Evolutionary conservation across 768 basidiomycete genomes (phyloP).

Genomic region (Agrocybe praecox): DNA sequence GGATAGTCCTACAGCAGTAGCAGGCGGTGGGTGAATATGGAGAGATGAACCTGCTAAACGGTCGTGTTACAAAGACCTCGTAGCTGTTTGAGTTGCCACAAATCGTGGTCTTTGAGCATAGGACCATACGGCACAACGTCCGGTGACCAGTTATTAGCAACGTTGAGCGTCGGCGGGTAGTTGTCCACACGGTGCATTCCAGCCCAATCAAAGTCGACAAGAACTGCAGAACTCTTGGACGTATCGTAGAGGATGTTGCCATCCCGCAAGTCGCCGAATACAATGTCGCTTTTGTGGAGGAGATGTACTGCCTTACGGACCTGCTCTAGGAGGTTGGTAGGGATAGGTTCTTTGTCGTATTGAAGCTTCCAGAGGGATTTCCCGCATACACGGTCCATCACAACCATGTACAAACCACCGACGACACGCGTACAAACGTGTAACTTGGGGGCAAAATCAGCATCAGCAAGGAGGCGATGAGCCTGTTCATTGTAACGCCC

Average conservation of each 20-base stretch:
- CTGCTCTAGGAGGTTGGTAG: slow-evolving; percentile 5
- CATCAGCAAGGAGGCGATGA: slow-evolving; percentile 17
- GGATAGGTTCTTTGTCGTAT: slow-evolving; percentile 11
- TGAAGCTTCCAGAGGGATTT: no score
- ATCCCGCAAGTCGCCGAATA: no score
- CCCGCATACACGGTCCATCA: no score
- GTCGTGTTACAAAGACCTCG: no score
- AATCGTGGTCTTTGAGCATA: no score
- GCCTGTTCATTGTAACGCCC: slow-evolving; percentile 6
- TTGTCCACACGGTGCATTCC: slow-evolving; percentile 17
- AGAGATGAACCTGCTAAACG: no score
- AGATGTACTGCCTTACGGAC: slow-evolving; percentile 14
- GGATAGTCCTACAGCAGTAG: no score
- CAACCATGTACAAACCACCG: slow-evolving; percentile 21
- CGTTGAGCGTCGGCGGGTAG: slow-evolving; percentile 25
- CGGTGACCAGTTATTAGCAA: no score
- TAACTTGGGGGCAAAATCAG: slow-evolving; percentile 17
- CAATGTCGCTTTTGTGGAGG: slow-evolving; percentile 13
- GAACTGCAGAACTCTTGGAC: slow-evolving; percentile 11
- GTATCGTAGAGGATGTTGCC: no score
- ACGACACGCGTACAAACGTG: slow-evolving; percentile 17
- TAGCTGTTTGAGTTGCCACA: neutral
- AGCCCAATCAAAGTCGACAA: slow-evolving; percentile 33
- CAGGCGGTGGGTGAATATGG: no score
- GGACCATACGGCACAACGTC: no score